A percentile compares a stretch with the other conserved stretches of the same genome.
Evolutionary conservation across 176 grass and related monocot species (phyloP).

Genomic region (Triticum turgidum): DNA sequence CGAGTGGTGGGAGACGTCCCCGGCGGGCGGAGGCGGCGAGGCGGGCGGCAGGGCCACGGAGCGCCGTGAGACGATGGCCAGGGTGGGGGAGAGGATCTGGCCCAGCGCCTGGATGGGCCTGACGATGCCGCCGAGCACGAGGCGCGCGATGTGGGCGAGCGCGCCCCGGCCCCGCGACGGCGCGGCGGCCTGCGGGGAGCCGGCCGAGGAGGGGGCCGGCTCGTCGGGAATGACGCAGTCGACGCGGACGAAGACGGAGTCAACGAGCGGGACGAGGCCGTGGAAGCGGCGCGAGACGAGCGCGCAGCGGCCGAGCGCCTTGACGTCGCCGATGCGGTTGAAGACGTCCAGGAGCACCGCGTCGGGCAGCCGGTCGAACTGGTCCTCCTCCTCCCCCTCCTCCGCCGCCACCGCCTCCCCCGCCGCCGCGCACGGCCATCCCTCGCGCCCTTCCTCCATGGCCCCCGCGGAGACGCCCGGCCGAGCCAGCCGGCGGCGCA

Average conservation of each 20-base stretch:
- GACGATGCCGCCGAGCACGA: conserved; percentile 63
- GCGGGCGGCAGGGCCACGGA: background rate
- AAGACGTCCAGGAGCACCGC: conserved; percentile 74
- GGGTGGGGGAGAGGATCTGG: conserved; percentile 69
- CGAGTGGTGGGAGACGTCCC: conserved; percentile 82
- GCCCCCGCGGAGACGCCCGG: background rate
- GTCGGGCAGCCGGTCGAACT: conserved; percentile 86
- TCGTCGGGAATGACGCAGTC: conserved; percentile 93
- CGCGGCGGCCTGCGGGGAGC: background rate
- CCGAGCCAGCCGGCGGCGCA: background rate
- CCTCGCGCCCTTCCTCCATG: conserved; percentile 22
- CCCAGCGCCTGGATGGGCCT: conserved; percentile 76
- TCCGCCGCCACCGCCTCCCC: background rate
- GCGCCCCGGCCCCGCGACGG: conserved; percentile 30
- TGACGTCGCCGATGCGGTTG: conserved; percentile 82
- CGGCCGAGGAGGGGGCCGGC: background rate
- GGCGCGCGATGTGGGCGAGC: conserved; percentile 57
- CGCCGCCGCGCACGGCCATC: background rate
- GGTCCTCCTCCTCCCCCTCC: conserved; percentile 30
- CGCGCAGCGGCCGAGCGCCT: conserved; percentile 77
- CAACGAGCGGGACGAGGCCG: conserved; percentile 75
- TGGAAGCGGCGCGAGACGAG: conserved; percentile 81
- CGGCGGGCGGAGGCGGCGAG: background rate
- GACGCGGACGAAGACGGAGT: conserved; percentile 79
- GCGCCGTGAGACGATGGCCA: conserved; percentile 33